These are phyloP conservation scores for Thalia dealbata DNA, from an alignment of 176 grass and related monocot genomes.

Conservation along the genomic window DNA sequence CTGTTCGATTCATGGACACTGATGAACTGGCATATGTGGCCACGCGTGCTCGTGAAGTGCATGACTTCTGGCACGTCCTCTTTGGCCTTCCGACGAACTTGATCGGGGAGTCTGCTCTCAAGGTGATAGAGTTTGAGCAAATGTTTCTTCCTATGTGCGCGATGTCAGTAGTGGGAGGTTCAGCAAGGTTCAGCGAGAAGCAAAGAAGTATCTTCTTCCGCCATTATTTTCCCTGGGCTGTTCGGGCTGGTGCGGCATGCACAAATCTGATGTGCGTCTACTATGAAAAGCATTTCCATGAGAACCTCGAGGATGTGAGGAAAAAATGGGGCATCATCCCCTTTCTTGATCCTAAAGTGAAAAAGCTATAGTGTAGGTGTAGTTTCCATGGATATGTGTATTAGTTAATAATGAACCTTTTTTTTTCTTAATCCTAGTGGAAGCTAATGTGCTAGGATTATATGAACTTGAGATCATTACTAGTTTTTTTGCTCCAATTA, in stretches of 20 bases:
- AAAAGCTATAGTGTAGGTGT: not conserved
- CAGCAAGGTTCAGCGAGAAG: conserved; percentile 65
- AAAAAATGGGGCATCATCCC: conserved; percentile 65
- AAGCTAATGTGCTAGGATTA: too few species aligned
- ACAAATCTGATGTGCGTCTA: conserved; percentile 84
- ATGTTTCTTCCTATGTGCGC: conserved; percentile 96
- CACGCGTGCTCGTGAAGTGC: conserved; percentile 73
- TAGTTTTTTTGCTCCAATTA: too few species aligned
- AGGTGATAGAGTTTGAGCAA: conserved; percentile 93
- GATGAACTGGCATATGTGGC: conserved; percentile 74
- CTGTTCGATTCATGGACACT: conserved; percentile 84
- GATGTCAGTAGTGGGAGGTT: conserved; percentile 68
- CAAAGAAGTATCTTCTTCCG: conserved; percentile 60
- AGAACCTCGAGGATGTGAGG: conserved; percentile 60
- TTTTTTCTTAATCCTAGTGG: too few species aligned
- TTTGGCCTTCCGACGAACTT: conserved; percentile 82
- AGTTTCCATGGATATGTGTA: not conserved
- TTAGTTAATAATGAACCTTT: not conserved
- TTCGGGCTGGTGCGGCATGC: conserved; percentile 43
- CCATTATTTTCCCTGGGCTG: conserved; percentile 79
- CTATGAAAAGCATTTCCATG: conserved; percentile 89
- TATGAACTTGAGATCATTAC: too few species aligned
- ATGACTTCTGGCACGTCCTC: conserved; percentile 90
- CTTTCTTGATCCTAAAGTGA: conserved; percentile 33
- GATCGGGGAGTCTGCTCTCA: conserved; percentile 86